These are phyloP conservation scores for Postia placenta DNA, from an alignment of 768 basidiomycete species.

Conservation along the genomic window DNA sequence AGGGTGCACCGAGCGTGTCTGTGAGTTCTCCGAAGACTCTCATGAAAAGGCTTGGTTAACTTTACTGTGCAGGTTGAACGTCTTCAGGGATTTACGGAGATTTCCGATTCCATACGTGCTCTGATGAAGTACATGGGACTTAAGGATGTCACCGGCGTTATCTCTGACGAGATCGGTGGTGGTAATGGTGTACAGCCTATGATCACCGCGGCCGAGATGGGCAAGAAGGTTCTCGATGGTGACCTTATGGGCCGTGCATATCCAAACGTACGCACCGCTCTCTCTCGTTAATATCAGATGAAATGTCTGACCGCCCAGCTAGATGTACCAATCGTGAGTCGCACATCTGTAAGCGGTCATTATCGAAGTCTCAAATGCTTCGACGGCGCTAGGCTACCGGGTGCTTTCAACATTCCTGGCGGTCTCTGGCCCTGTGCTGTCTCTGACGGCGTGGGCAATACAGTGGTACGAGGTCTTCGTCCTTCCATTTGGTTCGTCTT, in stretches of 20 bases:
- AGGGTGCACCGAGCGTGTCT: constrained; percentile 23
- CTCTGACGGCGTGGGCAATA: constrained; percentile 31
- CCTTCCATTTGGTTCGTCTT: not conserved
- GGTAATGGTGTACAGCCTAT: constrained; percentile 32
- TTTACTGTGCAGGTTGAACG: constrained; percentile 17
- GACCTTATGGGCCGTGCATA: constrained; percentile 35
- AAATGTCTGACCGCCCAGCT: not conserved
- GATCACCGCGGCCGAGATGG: constrained; percentile 22
- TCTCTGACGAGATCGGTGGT: constrained; percentile 36
- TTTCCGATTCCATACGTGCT: constrained; percentile 15
- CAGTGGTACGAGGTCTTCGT: too few relatives aligned
- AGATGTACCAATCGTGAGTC: constrained; percentile 24
- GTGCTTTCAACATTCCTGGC: constrained; percentile 18
- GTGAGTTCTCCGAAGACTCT: constrained; percentile 8
- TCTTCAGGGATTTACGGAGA: constrained; percentile 21
- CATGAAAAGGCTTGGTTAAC: too few relatives aligned
- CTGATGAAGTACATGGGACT: constrained; percentile 20
- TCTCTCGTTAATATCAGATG: not conserved
- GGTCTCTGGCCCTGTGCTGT: constrained; percentile 30
- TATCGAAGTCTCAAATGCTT: not conserved
- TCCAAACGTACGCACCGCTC: constrained; percentile 19
- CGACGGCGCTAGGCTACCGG: constrained; percentile 18
- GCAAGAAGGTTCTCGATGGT: constrained; percentile 27
- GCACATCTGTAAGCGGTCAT: not conserved
- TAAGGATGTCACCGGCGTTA: constrained; percentile 15